Base-by-base conservation (phyloP, 75 land plant genomes). In the Picea glauca region DNA sequence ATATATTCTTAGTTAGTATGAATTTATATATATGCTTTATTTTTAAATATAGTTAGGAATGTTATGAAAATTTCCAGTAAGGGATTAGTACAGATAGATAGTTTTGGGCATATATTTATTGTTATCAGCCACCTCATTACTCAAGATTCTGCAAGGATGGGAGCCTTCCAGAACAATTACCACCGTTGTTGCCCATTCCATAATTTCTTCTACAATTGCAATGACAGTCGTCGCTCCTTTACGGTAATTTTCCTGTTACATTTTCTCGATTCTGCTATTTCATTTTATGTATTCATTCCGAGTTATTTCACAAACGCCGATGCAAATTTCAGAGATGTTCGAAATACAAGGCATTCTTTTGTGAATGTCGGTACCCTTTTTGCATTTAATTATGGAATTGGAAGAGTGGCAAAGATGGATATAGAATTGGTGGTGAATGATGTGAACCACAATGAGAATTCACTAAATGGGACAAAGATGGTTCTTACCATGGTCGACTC, bases 331-430 rank as follows among this genome's bases (percentile, higher is more conserved):
- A 35, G 38, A 3, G 38, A 35, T 3, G 38, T 3, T 35, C 3
- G 3, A 35, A 35, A 35, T 35, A 35, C 3, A 54, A 77, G 75
- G 74, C 88, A 83, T 6, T 76, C 78, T 14, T 74, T 60, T 72
- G 83, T 91, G 50, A 87, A 88, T 33, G 62, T 93, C 18, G 96
- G 93, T 26, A 87, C 86, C 62, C 78, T 93, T n/a, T 79, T 93
- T 60, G 86, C 96, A 21, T 84, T 58, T 31, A 74, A 89, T 81
- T 87, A 91, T 0, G 76, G 74, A 0, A 84, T 91, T 79, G 96
- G 96, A 58, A 83, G 83, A 66, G 83, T 81, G 0, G 90, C 26
- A 26, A 26, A 26, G 26, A 26, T 26, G 26, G 85, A 13, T 1
- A 82, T 91, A 64, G 13, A 75, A 33, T 84, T 84, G 26, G 95